Evolutionary conservation across 164 flowering plant species (phyloP).

Genomic region (Paratinospora sagittata): DNA sequence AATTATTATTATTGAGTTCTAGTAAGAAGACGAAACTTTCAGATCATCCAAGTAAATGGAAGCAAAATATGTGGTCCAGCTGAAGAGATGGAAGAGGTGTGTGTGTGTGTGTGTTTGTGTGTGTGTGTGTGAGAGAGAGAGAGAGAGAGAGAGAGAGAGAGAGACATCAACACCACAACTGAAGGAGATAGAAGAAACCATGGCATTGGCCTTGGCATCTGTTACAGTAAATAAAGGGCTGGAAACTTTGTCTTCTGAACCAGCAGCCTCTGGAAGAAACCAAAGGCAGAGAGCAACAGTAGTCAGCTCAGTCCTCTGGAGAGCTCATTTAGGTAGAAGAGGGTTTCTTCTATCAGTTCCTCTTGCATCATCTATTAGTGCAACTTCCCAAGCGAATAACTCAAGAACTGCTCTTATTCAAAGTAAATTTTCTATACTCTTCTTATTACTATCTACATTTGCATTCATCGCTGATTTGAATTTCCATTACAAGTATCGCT

Average conservation of each 20-base stretch:
- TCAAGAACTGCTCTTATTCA: slow-evolving; percentile 48
- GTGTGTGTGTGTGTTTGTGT: no score
- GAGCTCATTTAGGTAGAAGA: slow-evolving; percentile 36
- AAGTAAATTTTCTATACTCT: slow-evolving; percentile 25
- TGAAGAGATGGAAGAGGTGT: no score
- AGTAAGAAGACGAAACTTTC: neutral
- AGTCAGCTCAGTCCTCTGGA: neutral
- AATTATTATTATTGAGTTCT: neutral
- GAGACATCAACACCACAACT: neutral
- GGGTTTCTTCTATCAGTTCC: slow-evolving; percentile 32
- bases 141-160: neutral
- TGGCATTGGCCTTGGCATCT: slow-evolving; percentile 31
- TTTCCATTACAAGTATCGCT: neutral
- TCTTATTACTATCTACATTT: neutral
- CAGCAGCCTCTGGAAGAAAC: slow-evolving; percentile 27
- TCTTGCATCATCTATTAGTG: slow-evolving; percentile 14
- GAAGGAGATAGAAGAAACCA: slow-evolving; percentile 1
- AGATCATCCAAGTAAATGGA: neutral
- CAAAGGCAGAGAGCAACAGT: slow-evolving; percentile 4
- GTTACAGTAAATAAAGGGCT: slow-evolving; percentile 30
- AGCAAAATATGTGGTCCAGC: neutral
- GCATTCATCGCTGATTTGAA: neutral
- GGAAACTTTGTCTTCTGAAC: slow-evolving; percentile 32
- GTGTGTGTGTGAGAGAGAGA: neutral
- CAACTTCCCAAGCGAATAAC: slow-evolving; percentile 25